These are phyloP conservation scores for Saccharomyces hybrid DNA, from an alignment of 1,139 yeast genomes.

Conservation along the genomic window DNA sequence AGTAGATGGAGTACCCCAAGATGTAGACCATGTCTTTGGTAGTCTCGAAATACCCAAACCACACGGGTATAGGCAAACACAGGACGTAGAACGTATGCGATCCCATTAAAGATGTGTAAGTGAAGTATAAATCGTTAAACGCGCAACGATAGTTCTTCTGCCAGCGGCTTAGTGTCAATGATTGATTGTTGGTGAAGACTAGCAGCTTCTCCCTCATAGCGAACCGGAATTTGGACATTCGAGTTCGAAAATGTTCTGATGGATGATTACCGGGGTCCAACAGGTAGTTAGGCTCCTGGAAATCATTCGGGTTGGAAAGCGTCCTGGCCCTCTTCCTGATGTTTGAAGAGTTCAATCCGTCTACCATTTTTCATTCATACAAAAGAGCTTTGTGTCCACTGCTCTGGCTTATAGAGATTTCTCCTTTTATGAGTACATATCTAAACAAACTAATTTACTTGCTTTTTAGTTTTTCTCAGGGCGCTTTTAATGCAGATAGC, in stretches of 20 bases:
- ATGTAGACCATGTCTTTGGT: conserved; percentile 65
- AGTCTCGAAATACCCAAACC: conserved; percentile 62
- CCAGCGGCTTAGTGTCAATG: conserved; percentile 47
- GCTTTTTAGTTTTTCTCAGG: background rate
- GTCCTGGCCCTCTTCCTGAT: conserved; percentile 4
- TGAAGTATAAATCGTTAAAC: conserved; percentile 64
- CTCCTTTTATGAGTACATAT: background rate
- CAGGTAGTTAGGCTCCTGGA: conserved; percentile 6
- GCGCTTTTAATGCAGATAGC: too few species aligned
- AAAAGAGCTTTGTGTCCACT: background rate
- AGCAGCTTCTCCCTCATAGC: conserved; percentile 46
- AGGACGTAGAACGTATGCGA: conserved; percentile 89
- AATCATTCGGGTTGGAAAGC: conserved; percentile 9
- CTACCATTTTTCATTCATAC: background rate
- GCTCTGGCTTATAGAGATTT: background rate
- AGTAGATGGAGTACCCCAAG: conserved; percentile 79
- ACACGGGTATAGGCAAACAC: conserved; percentile 74
- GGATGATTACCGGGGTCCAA: conserved; percentile 68
- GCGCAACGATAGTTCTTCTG: conserved; percentile 49
- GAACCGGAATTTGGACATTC: conserved; percentile 54
- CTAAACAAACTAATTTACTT: background rate
- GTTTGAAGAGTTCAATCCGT: background rate
- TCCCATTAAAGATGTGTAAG: conserved; percentile 84
- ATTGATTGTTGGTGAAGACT: conserved; percentile 59
- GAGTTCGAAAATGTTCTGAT: conserved; percentile 52